These are phyloP conservation scores for Kodamaea nitidulidarum DNA, from an alignment of 805 yeast species.

Conservation along the genomic window DNA sequence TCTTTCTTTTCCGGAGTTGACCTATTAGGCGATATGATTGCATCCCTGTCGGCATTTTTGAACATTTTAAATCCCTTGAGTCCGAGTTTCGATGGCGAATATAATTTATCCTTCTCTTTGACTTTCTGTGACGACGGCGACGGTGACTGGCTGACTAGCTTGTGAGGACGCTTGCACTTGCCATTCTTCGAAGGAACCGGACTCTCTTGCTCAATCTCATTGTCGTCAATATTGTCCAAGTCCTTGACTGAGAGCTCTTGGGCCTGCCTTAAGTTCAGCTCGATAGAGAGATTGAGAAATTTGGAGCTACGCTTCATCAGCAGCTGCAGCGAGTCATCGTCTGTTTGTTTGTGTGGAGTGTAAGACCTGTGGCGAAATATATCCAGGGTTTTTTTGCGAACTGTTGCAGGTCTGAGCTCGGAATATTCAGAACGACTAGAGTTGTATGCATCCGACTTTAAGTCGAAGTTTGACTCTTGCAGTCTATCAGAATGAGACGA, in stretches of 20 bases:
- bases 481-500: too few relatives aligned
- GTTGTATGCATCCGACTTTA: too few relatives aligned
- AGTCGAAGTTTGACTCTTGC: too few relatives aligned
- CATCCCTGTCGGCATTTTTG: conserved; percentile 30
- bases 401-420: not conserved
- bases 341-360: not conserved
- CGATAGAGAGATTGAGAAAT: conserved; percentile 38
- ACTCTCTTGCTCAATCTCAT: conserved; percentile 19
- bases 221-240: conserved; percentile 22
- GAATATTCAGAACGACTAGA: too few relatives aligned
- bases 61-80: conserved; percentile 31
- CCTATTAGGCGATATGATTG: conserved; percentile 31
- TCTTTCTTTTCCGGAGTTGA: conserved; percentile 12
- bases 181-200: conserved; percentile 16
- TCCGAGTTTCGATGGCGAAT: conserved; percentile 28
- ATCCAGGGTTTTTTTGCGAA: not conserved
- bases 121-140: conserved; percentile 28
- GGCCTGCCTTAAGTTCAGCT: conserved; percentile 17
- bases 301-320: conserved; percentile 41
- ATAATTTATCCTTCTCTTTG: conserved; percentile 10
- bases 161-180: conserved; percentile 43
- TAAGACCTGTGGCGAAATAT: not conserved
- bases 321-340: conserved; percentile 14
- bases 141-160: conserved; percentile 41
- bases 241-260: conserved; percentile 13